Conservation (phyloP, 441 rosid species). For the Populus hybrid region DNA sequence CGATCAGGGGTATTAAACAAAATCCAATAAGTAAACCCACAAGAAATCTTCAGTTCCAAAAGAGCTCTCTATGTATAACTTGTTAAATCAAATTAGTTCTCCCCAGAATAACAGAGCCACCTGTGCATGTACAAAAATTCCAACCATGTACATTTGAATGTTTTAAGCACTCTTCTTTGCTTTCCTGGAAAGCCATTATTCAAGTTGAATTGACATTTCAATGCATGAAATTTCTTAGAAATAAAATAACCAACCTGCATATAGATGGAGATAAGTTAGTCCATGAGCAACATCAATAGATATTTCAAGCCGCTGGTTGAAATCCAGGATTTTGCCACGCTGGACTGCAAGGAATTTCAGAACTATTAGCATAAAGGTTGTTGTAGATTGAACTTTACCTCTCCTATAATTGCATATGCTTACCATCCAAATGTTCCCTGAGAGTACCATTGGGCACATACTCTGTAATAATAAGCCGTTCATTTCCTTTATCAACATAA, state of each 20-base stretch:
- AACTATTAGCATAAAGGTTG: conserved; percentile 10
- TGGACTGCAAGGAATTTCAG: conserved; percentile 45
- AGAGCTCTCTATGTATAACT: conserved; percentile 1
- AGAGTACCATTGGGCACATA: conserved; percentile 89
- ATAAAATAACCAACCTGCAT: conserved; percentile 48
- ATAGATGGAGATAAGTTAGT: conserved; percentile 84
- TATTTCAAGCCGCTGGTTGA: conserved; percentile 88
- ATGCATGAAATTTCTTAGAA: conserved; percentile 6
- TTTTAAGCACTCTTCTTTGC: background rate
- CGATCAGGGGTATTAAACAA: background rate
- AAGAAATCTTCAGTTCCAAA: background rate
- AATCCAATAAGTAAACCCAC: background rate
- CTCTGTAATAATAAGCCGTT: conserved; percentile 91
- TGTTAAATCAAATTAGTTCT: background rate
- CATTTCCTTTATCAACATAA: conserved; percentile 77
- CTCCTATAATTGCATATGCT: conserved; percentile 21
- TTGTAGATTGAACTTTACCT: conserved; percentile 2
- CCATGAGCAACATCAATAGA: conserved; percentile 95
- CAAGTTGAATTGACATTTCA: conserved; percentile 2
- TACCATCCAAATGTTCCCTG: conserved; percentile 96
- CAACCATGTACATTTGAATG: background rate
- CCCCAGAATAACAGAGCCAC: background rate
- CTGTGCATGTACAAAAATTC: background rate
- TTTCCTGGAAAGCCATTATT: background rate
- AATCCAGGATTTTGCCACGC: conserved; percentile 67